Percentiles rank a stretch among this genome's conserved stretches.
Conservation (phyloP, 306 rosid species). For the Gleditsia sinensis region DNA sequence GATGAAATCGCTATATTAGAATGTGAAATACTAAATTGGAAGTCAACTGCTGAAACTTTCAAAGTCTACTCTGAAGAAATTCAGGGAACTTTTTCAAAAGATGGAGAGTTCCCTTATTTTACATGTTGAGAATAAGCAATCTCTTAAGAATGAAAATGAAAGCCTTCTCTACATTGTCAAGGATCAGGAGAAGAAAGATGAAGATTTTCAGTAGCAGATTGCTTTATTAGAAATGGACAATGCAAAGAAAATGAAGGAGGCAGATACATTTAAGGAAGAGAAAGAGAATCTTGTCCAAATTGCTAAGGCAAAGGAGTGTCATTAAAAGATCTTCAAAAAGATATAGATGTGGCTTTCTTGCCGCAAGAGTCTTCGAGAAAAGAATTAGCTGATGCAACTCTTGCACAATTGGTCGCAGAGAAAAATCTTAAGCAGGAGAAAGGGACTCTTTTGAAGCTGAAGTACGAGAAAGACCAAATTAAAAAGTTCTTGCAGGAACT, state of each 20-base stretch:
- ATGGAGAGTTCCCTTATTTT: conserved; percentile 49
- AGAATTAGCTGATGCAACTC: conserved; percentile 50
- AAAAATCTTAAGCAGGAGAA: conserved; percentile 47
- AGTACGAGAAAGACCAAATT: conserved; percentile 44
- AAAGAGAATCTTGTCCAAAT: conserved; percentile 39
- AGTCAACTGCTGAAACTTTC: conserved; percentile 44
- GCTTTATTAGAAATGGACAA: conserved; percentile 42
- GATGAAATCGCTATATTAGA: conserved; percentile 41
- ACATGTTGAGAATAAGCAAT: conserved; percentile 35
- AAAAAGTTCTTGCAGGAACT: conserved; percentile 39
- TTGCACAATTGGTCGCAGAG: conserved; percentile 44
- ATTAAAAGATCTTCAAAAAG: conserved; percentile 48
- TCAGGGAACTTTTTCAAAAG: conserved; percentile 47
- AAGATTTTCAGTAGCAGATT: conserved; percentile 47
- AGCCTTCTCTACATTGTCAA: conserved; percentile 36
- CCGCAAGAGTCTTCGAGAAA: conserved; percentile 52
- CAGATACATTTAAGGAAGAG: conserved; percentile 40
- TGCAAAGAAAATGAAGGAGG: conserved; percentile 40
- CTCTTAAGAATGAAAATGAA: conserved; percentile 51
- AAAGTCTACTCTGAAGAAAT: conserved; percentile 43
- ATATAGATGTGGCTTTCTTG: conserved; percentile 22
- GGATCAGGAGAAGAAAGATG: conserved; percentile 43
- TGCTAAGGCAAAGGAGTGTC: conserved; percentile 49
- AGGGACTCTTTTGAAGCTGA: conserved; percentile 42
- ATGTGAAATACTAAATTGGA: conserved; percentile 46